A percentile compares a stretch with the other conserved stretches of the same genome.
phyloP scores from a whole-genome alignment of 1,139 yeast species.

The Zygosaccharomyces sapae region DNA sequence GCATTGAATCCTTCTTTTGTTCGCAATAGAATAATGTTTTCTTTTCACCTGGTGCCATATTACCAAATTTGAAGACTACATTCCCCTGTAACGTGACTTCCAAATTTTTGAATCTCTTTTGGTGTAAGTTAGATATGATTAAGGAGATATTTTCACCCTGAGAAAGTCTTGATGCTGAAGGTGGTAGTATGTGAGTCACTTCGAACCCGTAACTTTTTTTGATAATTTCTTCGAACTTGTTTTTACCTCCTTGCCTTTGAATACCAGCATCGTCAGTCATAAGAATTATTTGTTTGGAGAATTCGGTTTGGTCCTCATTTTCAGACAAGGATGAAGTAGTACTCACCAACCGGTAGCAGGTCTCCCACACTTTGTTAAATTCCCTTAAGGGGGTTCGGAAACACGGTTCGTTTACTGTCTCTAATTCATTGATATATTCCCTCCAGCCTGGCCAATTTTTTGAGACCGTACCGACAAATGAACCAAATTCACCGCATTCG shows the following conservation, averaged over 20 bases:
- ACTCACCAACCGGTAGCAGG: constrained; percentile 14
- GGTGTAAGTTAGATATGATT: constrained; percentile 7
- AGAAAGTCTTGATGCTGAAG: background rate
- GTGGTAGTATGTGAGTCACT: constrained; percentile 5
- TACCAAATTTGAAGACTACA: constrained; percentile 10
- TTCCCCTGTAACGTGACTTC: constrained; percentile 6
- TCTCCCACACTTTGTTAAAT: constrained; percentile 15
- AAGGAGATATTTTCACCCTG: constrained; percentile 3
- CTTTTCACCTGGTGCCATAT: constrained; percentile 13
- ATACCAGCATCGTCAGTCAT: constrained; percentile 9
- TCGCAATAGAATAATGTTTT: constrained; percentile 1
- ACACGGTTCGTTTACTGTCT: constrained; percentile 2
- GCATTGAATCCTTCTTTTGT: constrained; percentile 3
- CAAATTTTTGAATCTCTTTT: constrained; percentile 7
- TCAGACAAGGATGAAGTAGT: constrained; percentile 12
- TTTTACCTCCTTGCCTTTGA: constrained; percentile 1
- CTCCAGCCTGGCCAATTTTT: constrained; percentile 59
- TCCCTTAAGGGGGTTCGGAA: constrained; percentile 9
- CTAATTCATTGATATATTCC: constrained; percentile 21
- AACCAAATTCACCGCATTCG: constrained; percentile 40
- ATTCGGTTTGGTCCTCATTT: constrained; percentile 6
- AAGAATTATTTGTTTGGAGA: constrained; percentile 13
- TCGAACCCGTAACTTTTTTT: constrained; percentile 12
- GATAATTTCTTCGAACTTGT: constrained; percentile 10
- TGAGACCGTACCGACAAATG: constrained; percentile 52